Base-by-base conservation (phyloP, 2,329 filamentous ascomycete genomes). In the Pyrenophora tritici-repentis region DNA sequence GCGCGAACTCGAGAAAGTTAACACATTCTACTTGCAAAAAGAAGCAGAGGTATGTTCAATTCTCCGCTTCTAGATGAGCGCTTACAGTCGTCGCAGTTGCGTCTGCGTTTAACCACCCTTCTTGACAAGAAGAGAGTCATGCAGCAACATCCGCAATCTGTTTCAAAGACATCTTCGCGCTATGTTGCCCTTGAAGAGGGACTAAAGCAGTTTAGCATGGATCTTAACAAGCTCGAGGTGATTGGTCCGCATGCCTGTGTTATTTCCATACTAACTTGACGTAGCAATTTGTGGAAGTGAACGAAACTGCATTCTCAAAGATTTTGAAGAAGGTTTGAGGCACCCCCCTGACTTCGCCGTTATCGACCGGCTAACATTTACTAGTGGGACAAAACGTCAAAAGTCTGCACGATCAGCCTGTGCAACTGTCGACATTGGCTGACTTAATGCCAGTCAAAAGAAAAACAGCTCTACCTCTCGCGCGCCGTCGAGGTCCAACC, bases 311-410 rank as follows among this genome's bases (percentile, higher is more conserved):
- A 13, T 97, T 97, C 73, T 97, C 93, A 22, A 99, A 99, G 75
- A 99, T 99, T 53, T 79, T 99, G 58, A 99, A 99, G 78, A 99
- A 99, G 83, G 84, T 86, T 68, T 54, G 78, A 73, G 50, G 22
- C 38, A 42, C 33, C 47, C 43, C 38, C 35, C 31, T 26, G 49
- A 16, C 14, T 36, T 16, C 22, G 6, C 10, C 16, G 43, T 16
- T 31, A 45, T 31, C 33, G 32, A 37, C 35, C 40, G 56, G 66
- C 77, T 79, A 66, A 77, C 76, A 42, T 58, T 48, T 58, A 50
- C 45, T 70, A 86, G 84, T 99, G 94, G 94, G 94, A 99, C 77
- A 99, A 99, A 83, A 97, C 92, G 1, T 97, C 93, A 62, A 99
- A 97, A 82, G 84, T 86, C 72, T 60, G 74, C 61, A 51, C 48